A percentile compares a stretch with the other conserved stretches of the same genome.
Evolutionary conservation across 768 basidiomycete species (phyloP).

Genomic region (Antrodiella citrinella): DNA sequence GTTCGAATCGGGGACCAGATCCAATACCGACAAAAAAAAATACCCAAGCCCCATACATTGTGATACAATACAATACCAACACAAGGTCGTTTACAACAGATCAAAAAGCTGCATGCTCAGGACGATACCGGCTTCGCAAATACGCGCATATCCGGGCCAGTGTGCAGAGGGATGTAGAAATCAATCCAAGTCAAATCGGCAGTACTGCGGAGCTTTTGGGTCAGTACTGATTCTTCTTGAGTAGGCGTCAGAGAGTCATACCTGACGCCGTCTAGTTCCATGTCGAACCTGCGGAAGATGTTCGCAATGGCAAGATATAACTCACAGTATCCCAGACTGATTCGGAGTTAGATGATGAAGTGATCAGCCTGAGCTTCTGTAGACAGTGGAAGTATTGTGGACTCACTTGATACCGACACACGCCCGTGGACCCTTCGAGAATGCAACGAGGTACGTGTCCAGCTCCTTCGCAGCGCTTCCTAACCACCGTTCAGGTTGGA

Average conservation of each 20-base stretch:
- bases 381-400: no score
- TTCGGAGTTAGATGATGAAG: no score
- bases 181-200: conserved; percentile 1
- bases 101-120: background rate
- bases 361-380: no score
- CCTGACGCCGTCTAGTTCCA: conserved; percentile 19
- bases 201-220: conserved; percentile 1
- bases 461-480: conserved; percentile 27
- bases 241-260: no score
- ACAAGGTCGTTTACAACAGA: no score
- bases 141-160: conserved; percentile 2
- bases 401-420: conserved; percentile 38
- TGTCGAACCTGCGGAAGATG: conserved; percentile 30
- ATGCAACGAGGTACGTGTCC: conserved; percentile 34
- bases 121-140: background rate
- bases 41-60: no score
- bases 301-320: conserved; percentile 34
- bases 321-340: conserved; percentile 39
- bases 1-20: no score
- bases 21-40: no score
- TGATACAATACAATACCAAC: no score
- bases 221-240: no score
- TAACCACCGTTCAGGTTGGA: conserved; percentile 38
- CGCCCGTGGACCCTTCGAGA: conserved; percentile 38
- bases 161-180: conserved; percentile 4